Base-by-base conservation (phyloP, 176 grass and related monocot species). In the Rhynchospora breviuscula region DNA sequence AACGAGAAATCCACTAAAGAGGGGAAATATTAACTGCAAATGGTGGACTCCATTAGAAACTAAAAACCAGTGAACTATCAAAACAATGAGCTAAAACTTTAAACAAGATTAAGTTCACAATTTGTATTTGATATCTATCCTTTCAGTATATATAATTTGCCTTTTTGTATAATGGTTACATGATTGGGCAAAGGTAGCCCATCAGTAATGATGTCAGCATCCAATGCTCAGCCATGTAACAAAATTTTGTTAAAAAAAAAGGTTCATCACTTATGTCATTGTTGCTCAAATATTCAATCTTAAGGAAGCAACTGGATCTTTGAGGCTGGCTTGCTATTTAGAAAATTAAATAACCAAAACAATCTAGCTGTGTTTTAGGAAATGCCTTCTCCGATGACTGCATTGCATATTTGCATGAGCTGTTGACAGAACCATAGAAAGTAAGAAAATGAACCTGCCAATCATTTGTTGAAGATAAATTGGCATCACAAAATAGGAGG, bases 381-480 rank as follows among this genome's bases (percentile, higher is more conserved):
- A 7, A 75, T 14, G n/a, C 68, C 68, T 52, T 23, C 46, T 75
- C 70, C 52, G 52, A 75, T 14, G 47, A 75, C 8, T 52, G 21
- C 47, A 76, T 46, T 46, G 8, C 26, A 29, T 29, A 29, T 29
- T 29, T 29, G 26, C 67, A 71, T 45, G 59, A 62, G 59, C 59
- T 62, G 8, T 19, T 69, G 46, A 46, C 35, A 71, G 8, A 76
- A 76, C 22, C 47, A 1, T 76, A 31, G 13, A 52, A 76, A 54
- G 46, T 54, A 54, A 84, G 52, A 61, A 52, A 73, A 46, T 59
- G 8, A 62, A 95, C 95, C 95, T 93, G 90, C 95, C 95, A 98
- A 65, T 66, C 91, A 49, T 91, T 90, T 35, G 92, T 91, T 54
- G 87, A 89, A 86, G 87, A 82, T 82, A 70, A 89, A 84, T 93